Evolutionary conservation across 306 rosid genomes (phyloP).

Genomic region (Vicia sativa): DNA sequence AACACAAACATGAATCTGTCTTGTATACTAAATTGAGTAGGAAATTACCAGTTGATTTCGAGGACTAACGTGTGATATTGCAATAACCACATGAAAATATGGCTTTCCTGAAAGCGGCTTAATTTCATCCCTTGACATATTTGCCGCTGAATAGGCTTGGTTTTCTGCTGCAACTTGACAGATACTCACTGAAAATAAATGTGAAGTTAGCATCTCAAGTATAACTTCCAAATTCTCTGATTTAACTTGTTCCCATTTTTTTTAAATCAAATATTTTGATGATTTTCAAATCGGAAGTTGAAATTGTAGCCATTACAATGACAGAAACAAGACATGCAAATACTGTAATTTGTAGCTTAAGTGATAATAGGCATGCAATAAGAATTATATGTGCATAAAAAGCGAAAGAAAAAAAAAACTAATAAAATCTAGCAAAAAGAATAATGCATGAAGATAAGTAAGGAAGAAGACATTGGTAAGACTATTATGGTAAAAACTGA

Average conservation of each 20-base stretch:
- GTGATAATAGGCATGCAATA: not conserved
- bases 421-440: not conserved
- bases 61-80: conserved; percentile 38
- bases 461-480: not conserved
- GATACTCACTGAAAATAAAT: conserved; percentile 16
- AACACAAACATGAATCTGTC: conserved; percentile 4
- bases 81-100: conserved; percentile 38
- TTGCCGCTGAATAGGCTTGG: not conserved
- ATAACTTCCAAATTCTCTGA: too few species aligned
- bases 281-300: not conserved
- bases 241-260: too few species aligned
- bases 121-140: conserved; percentile 41
- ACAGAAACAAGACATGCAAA: not conserved
- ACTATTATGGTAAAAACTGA: not conserved
- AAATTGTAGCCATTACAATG: too few species aligned
- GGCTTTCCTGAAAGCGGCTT: conserved; percentile 60
- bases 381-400: not conserved
- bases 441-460: not conserved
- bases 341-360: not conserved
- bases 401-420: not conserved
- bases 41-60: conserved; percentile 46
- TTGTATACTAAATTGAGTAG: conserved; percentile 1
- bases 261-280: not conserved
- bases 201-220: not conserved
- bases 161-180: conserved; percentile 16